Percentiles rank a stretch among this genome's conserved stretches.
Evolutionary conservation across 225 moss, liverwort and hornwort genomes (phyloP).

Genomic region (Takakia lepidozioides): DNA sequence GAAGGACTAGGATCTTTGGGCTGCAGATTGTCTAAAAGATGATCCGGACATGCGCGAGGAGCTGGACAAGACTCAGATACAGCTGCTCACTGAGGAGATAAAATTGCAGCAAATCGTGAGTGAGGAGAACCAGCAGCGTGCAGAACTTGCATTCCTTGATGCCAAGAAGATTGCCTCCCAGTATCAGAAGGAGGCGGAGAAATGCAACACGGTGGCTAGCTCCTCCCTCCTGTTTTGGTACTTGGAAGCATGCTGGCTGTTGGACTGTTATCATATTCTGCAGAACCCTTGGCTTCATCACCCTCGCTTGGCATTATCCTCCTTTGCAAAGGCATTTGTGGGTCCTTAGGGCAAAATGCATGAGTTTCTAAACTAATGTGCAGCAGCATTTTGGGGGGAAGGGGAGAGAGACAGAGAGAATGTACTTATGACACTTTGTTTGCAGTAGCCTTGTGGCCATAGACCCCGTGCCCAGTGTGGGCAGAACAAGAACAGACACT

Average conservation of each 20-base stretch:
- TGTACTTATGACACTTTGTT: no score
- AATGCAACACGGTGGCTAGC: constrained; percentile 38
- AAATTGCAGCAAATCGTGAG: constrained; percentile 56
- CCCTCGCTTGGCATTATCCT: no score
- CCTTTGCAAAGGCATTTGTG: no score
- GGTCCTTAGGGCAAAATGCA: neutral
- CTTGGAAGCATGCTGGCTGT: neutral
- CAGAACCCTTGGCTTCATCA: no score
- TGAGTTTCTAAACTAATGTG: neutral
- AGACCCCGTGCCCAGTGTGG: no score
- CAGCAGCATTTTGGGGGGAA: neutral
- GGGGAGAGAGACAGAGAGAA: no score
- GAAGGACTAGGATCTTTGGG: no score
- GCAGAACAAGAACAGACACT: no score
- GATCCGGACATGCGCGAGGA: constrained; percentile 67
- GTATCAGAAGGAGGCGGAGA: constrained; percentile 55
- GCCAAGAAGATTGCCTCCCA: constrained; percentile 63
- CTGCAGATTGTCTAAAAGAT: constrained; percentile 52
- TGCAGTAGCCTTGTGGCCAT: no score
- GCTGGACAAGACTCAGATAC: constrained; percentile 37
- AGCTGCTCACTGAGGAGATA: constrained; percentile 63
- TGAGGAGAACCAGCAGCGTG: constrained; percentile 41
- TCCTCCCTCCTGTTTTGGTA: neutral
- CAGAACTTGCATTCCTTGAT: constrained; percentile 48
- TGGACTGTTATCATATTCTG: no score